A percentile compares a stretch with the other conserved stretches of the same genome.
Conservation (phyloP, 306 rosid genomes). For the Chamaecrista fasciculata region DNA sequence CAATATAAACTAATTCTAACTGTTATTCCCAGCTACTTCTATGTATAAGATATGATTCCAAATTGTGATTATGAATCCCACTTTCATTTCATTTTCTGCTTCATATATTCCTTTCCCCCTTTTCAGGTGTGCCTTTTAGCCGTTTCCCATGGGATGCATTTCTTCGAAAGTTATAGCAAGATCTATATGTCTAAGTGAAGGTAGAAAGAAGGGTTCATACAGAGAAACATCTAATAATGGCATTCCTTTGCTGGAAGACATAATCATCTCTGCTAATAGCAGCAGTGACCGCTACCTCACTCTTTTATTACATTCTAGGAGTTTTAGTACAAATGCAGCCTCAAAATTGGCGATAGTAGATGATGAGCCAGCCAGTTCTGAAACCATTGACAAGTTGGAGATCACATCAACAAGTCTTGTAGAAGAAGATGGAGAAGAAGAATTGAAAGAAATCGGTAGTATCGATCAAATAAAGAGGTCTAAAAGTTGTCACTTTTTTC, state of each 20-base stretch:
- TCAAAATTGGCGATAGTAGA: constrained; percentile 5
- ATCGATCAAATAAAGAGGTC: constrained; percentile 28
- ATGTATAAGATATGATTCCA: background rate
- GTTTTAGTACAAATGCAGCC: constrained; percentile 24
- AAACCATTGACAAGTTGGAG: constrained; percentile 32
- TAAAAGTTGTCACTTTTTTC: constrained; percentile 43
- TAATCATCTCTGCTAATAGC: constrained; percentile 27
- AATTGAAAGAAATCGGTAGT: constrained; percentile 12
- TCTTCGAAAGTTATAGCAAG: constrained; percentile 48
- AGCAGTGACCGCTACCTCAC: constrained; percentile 43
- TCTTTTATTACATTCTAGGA: constrained; percentile 41
- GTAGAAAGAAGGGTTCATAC: constrained; percentile 31
- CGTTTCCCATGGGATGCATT: constrained; percentile 47
- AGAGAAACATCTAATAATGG: constrained; percentile 24
- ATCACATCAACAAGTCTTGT: constrained; percentile 6
- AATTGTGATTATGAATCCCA: background rate
- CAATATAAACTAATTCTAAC: background rate
- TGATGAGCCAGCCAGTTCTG: constrained; percentile 23
- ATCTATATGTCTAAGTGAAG: constrained; percentile 44
- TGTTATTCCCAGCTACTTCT: no score
- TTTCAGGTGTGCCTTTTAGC: constrained; percentile 29
- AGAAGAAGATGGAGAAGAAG: constrained; percentile 5
- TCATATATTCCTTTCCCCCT: constrained; percentile 2
- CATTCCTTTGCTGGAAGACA: constrained; percentile 42
- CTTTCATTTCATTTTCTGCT: background rate